Base-by-base conservation (phyloP, 805 yeast species). In the Scheffersomyces ergatensis region DNA sequence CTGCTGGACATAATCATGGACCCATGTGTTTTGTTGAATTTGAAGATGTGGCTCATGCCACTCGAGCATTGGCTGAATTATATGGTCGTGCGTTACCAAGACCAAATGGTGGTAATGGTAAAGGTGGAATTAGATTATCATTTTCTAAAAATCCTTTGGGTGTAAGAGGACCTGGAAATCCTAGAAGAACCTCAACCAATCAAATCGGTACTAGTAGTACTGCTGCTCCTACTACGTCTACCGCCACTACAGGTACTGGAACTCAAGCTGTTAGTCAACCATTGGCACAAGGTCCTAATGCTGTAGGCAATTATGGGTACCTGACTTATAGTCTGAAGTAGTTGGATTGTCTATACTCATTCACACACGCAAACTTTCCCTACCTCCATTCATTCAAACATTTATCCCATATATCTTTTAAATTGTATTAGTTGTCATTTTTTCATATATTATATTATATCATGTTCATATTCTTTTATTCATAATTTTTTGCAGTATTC, bases 1-100 rank as follows among this genome's bases (percentile, higher is more conserved):
- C 60, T 36, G 67, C 71, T 33, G 49, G 55, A 33, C 68, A 65
- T 43, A 77, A 78, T 49, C 95, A 85, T 66, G 98, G 99, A 4
- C 99, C 99, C 40, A 93, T 93, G 98, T 93, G 99, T 64, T 93
- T 93, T 73, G 99, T 93, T 40, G 99, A 93, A 70, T 93, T 93
- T 68, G 99, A 93, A 53, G 97, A 92, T 61, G 96, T 93, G 38
- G 83, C 85, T 3, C 85, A 80, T 63, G 99, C 99, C 1, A 89
- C 98, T 2, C 76, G 88, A 54, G 97, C 98, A 0, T 72, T 93
- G 44, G 96, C 96, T 24, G 97, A 90, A 64, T 70, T 93, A 36
- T 93, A 93, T 58, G 99, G 99, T 13, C 76, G 93, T 47, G 89
- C 93, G 9, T 74, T 93, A 54, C 95, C 96, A 23, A 77, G 97